A percentile compares a stretch with the other conserved stretches of the same genome.
Conservation (phyloP, 805 yeast genomes). For the Ogataea haglerorum region DNA sequence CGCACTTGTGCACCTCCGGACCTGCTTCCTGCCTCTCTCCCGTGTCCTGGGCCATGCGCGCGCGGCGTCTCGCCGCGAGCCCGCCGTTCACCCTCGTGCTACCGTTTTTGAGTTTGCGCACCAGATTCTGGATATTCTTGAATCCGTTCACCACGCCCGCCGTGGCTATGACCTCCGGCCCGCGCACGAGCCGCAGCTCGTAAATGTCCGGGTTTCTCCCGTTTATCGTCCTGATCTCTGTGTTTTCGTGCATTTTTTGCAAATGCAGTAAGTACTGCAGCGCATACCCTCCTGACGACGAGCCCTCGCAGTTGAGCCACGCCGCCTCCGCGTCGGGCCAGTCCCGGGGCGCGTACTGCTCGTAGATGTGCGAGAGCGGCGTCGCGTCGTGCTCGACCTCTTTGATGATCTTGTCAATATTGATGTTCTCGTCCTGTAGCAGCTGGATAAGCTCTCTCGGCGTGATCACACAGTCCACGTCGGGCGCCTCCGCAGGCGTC, state of each 20-base stretch:
- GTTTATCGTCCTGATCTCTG: slow-evolving; percentile 38
- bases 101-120: slow-evolving; percentile 64
- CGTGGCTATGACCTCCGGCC: slow-evolving; percentile 42
- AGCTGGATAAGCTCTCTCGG: slow-evolving; percentile 81
- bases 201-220: slow-evolving; percentile 78
- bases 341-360: slow-evolving; percentile 45
- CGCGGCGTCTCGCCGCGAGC: slow-evolving; percentile 43
- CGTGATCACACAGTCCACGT: slow-evolving; percentile 93
- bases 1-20: slow-evolving; percentile 66
- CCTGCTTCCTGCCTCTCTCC: slow-evolving; percentile 16
- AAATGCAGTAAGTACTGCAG: slow-evolving; percentile 53
- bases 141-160: slow-evolving; percentile 84
- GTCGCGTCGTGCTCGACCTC: slow-evolving; percentile 16
- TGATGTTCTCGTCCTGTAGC: slow-evolving; percentile 50
- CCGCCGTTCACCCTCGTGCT: slow-evolving; percentile 22
- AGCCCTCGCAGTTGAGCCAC: slow-evolving; percentile 76
- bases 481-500: slow-evolving; percentile 34
- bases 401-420: slow-evolving; percentile 29
- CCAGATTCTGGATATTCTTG: slow-evolving; percentile 89
- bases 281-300: slow-evolving; percentile 89
- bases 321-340: slow-evolving; percentile 62
- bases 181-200: slow-evolving; percentile 56
- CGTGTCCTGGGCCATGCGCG: slow-evolving; percentile 27
- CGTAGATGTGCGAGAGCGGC: slow-evolving; percentile 18
- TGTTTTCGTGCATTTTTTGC: slow-evolving; percentile 24